Evolutionary conservation across 768 basidiomycete genomes (phyloP).

Genomic region (Coprinellus aureogranulatus): DNA sequence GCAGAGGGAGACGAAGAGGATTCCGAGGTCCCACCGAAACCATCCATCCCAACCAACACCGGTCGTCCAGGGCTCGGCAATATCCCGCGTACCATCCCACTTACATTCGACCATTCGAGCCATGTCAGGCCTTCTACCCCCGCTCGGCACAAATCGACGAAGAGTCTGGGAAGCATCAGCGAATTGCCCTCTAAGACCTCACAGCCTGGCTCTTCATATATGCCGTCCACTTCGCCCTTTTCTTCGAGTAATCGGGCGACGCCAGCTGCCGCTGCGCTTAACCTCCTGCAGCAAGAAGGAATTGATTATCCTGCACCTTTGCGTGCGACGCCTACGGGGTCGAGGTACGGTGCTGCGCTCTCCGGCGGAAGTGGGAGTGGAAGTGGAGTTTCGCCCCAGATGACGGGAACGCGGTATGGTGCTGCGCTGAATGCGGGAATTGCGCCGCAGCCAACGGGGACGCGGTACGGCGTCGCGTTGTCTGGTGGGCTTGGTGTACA

Average conservation of each 20-base stretch:
- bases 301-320: slow-evolving; percentile 25
- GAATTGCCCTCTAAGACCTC: background rate
- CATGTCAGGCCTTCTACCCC: background rate
- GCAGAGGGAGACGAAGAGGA: background rate
- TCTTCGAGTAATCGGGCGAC: slow-evolving; percentile 1
- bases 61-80: slow-evolving; percentile 45
- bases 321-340: slow-evolving; percentile 48
- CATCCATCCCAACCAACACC: slow-evolving; percentile 37
- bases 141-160: slow-evolving; percentile 13
- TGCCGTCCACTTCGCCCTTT: background rate
- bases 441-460: background rate
- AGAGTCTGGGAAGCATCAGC: slow-evolving; percentile 22
- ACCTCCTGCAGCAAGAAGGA: slow-evolving; percentile 15
- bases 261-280: slow-evolving; percentile 13
- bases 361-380: slow-evolving; percentile 25
- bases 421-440: no score
- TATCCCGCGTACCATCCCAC: slow-evolving; percentile 55
- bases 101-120: slow-evolving; percentile 34
- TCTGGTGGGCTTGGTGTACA: background rate
- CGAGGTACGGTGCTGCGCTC: slow-evolving; percentile 62
- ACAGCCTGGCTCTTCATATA: background rate
- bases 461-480: slow-evolving; percentile 1
- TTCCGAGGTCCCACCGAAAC: background rate
- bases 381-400: slow-evolving; percentile 20
- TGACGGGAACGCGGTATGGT: slow-evolving; percentile 25